Evolutionary conservation across 352 stramenopile genomes (phyloP).

Genomic region (Phytopythium sindhum): DNA sequence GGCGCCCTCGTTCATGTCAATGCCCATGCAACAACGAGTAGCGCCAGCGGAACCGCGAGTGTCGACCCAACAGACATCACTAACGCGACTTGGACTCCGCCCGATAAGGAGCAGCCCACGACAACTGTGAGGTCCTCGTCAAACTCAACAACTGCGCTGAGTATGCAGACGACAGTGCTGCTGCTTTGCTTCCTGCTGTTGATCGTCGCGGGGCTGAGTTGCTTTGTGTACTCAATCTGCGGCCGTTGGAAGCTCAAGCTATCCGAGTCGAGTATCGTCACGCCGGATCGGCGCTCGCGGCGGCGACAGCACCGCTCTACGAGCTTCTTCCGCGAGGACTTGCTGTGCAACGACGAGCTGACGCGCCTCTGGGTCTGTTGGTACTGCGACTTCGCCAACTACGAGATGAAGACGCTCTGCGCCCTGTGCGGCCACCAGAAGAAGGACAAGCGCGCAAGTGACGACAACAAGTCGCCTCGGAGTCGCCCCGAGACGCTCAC

Average conservation of each 20-base stretch:
- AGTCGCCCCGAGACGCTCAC: conserved; percentile 29
- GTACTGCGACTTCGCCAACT: conserved; percentile 60
- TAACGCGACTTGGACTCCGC: background rate
- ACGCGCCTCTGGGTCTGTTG: conserved; percentile 47
- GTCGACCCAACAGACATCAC: conserved; percentile 2
- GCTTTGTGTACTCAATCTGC: conserved; percentile 32
- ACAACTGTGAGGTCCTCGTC: background rate
- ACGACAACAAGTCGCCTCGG: conserved; percentile 21
- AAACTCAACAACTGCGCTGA: background rate
- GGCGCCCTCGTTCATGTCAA: background rate
- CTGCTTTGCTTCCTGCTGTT: conserved; percentile 37
- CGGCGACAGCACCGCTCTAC: background rate
- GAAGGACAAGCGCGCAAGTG: conserved; percentile 20
- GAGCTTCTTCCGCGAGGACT: conserved; percentile 39
- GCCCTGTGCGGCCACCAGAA: conserved; percentile 45
- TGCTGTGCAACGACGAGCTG: conserved; percentile 50
- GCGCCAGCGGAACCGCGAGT: background rate
- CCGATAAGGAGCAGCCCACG: background rate
- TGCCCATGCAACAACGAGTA: background rate
- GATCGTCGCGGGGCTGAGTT: conserved; percentile 19
- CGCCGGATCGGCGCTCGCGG: background rate
- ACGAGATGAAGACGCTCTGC: conserved; percentile 48
- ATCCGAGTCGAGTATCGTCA: conserved; percentile 3
- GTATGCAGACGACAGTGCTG: conserved; percentile 15
- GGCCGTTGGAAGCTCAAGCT: conserved; percentile 22